phyloP scores from a whole-genome alignment of 1,139 yeast species.

The Lodderomyces orthopsilosis region DNA sequence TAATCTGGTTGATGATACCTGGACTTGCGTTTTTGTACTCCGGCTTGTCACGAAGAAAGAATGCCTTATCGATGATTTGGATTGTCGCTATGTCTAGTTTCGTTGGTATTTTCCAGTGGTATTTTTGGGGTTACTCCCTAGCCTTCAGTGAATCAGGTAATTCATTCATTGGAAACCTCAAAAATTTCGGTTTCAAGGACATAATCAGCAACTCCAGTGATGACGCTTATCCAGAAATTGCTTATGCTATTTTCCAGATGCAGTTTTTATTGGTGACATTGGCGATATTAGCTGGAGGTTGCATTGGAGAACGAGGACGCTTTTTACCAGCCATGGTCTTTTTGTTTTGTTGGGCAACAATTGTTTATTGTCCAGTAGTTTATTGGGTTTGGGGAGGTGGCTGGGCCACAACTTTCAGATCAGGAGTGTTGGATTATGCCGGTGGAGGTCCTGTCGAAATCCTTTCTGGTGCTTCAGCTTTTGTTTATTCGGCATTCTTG shows the following conservation, averaged over 20 bases:
- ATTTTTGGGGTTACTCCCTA: constrained; percentile 94
- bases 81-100: constrained; percentile 70
- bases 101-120: constrained; percentile 90
- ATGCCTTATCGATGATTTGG: constrained; percentile 89
- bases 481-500: constrained; percentile 77
- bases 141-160: constrained; percentile 73
- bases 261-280: constrained; percentile 88
- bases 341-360: constrained; percentile 82
- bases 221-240: constrained; percentile 71
- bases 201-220: constrained; percentile 51
- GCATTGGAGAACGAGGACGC: constrained; percentile 86
- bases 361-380: constrained; percentile 90
- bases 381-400: constrained; percentile 97
- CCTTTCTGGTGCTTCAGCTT: constrained; percentile 85
- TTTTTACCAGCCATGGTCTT: constrained; percentile 82
- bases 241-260: constrained; percentile 84
- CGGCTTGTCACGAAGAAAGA: constrained; percentile 88
- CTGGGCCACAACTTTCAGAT: constrained; percentile 72
- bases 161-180: constrained; percentile 82
- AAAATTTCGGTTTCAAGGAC: constrained; percentile 76
- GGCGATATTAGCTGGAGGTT: constrained; percentile 91
- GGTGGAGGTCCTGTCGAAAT: constrained; percentile 99
- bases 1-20: constrained; percentile 91
- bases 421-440: constrained; percentile 94
- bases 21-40: constrained; percentile 92